Base-by-base conservation (phyloP, 306 rosid species). In the Herpetospermum pedunculosum region DNA sequence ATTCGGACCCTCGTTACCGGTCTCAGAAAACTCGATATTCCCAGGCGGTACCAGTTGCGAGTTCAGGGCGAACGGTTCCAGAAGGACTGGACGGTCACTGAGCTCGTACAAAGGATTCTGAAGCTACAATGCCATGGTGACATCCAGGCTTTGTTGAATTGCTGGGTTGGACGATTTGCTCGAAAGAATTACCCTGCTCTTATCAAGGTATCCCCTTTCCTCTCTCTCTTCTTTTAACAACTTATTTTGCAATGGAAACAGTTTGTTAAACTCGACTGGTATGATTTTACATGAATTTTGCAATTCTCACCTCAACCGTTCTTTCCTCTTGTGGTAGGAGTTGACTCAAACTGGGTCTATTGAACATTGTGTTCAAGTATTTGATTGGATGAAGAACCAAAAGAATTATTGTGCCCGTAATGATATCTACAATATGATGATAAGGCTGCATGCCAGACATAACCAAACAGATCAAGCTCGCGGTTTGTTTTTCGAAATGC, bases 401-500 rank as follows among this genome's bases (percentile, higher is more conserved):
- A 83, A 37, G 78, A 89, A 89, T 70, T 93, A 91, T 69, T 81
- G 89, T 80, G 97, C 98, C 47, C 92, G 97, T 13, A 91, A 80
- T 26, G 98, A 93, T 80, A 86, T 93, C 1, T 91, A 93, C 80
- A 91, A 93, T 70, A 85, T 91, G 94, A 80, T 93, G 94, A 93
- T 93, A 47, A 84, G 96, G 77, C 83, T 90, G 81, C 89, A 89
- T 5, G 94, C 94, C 4, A 84, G 98, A 84, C 96, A 93, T 79
- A 80, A 81, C 80, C 88, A 83, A 62, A 82, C 73, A 35, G 97
- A 90, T 77, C 90, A 89, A 76, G 98, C 98, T 12, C 98, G 97
- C n/a, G 98, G 98, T 2, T 89, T 93, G 84, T 87, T 90, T 65
- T 91, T 93, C 25, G 98, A 93, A 86, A 93, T 91, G 98, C 94